These are phyloP conservation scores for Macrocybe gigantea DNA, from an alignment of 768 basidiomycete species.

Conservation along the genomic window DNA sequence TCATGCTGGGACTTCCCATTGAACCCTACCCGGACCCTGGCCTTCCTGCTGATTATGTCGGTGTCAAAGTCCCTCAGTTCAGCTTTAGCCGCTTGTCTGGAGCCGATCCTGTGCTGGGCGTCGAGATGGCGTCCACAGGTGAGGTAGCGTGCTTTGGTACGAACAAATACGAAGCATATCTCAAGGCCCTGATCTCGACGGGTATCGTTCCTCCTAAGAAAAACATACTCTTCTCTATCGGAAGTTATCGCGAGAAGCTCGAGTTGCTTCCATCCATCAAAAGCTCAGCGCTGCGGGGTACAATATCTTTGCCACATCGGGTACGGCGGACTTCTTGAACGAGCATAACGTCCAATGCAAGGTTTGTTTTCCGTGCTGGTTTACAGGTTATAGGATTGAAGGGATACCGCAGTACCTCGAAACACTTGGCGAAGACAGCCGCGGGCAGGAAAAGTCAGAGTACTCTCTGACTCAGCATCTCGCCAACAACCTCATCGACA, in stretches of 20 bases:
- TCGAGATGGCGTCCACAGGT: conserved; percentile 99
- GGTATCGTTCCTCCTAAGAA: conserved; percentile 94
- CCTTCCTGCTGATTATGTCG: conserved; percentile 90
- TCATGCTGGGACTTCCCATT: conserved; percentile 89
- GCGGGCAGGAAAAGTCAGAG: conserved; percentile 86
- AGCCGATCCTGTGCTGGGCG: conserved; percentile 95
- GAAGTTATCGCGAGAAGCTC: conserved; percentile 95
- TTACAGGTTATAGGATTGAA: neutral
- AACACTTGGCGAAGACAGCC: conserved; percentile 69
- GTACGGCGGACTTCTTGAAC: conserved; percentile 95
- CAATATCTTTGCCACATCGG: conserved; percentile 95
- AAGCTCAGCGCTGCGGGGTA: conserved; percentile 91
- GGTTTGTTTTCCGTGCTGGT: conserved; percentile 30
- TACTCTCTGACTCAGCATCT: conserved; percentile 97
- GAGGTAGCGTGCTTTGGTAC: conserved; percentile 98
- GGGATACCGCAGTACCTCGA: conserved; percentile 67
- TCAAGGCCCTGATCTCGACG: conserved; percentile 95
- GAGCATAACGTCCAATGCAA: conserved; percentile 98
- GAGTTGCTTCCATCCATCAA: conserved; percentile 95
- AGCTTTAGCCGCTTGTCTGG: conserved; percentile 95
- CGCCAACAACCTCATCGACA: conserved; percentile 95
- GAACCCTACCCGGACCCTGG: conserved; percentile 87
- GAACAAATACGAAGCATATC: conserved; percentile 97
- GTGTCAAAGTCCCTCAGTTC: conserved; percentile 99
- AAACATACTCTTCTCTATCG: conserved; percentile 95